Conservation (phyloP, 2,329 filamentous ascomycete genomes). For the Pseudocercospora cruenta region DNA sequence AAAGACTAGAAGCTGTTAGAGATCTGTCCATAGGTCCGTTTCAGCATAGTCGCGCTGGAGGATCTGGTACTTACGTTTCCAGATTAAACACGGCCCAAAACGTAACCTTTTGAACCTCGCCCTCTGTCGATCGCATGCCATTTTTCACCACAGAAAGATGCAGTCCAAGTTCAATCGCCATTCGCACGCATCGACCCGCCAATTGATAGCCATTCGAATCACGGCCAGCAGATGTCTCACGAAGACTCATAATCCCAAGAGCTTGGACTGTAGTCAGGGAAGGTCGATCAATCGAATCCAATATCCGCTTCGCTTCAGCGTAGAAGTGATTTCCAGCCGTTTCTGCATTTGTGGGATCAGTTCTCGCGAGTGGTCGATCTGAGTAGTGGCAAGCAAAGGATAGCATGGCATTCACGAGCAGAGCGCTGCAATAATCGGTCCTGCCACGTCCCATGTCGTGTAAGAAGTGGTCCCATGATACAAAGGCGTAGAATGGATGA, state of each 20-base stretch:
- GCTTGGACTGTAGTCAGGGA: conserved; percentile 73
- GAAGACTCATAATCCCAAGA: conserved; percentile 73
- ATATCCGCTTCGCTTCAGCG: conserved; percentile 66
- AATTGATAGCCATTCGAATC: conserved; percentile 75
- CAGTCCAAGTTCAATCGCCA: conserved; percentile 72
- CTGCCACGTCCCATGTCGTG: conserved; percentile 65
- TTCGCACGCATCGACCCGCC: conserved; percentile 70
- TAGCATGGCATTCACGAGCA: conserved; percentile 42
- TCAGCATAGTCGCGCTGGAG: neutral
- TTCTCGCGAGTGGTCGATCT: conserved; percentile 64
- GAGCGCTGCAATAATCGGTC: conserved; percentile 66
- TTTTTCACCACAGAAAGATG: conserved; percentile 53
- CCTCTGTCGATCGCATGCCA: conserved; percentile 45
- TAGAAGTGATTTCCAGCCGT: conserved; percentile 76
- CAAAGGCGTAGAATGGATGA: conserved; percentile 73
- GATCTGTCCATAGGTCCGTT: neutral
- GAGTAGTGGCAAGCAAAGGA: conserved; percentile 52
- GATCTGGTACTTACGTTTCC: conserved; percentile 46
- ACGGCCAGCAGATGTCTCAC: conserved; percentile 69
- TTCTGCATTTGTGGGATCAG: conserved; percentile 63
- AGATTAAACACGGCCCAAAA: conserved; percentile 59
- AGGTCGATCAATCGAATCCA: conserved; percentile 62
- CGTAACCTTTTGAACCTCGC: conserved; percentile 55
- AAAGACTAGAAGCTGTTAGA: conserved; percentile 40
- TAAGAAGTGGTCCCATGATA: conserved; percentile 72